Evolutionary conservation across 1,139 yeast species (phyloP).

Genomic region (Candida sp.): DNA sequence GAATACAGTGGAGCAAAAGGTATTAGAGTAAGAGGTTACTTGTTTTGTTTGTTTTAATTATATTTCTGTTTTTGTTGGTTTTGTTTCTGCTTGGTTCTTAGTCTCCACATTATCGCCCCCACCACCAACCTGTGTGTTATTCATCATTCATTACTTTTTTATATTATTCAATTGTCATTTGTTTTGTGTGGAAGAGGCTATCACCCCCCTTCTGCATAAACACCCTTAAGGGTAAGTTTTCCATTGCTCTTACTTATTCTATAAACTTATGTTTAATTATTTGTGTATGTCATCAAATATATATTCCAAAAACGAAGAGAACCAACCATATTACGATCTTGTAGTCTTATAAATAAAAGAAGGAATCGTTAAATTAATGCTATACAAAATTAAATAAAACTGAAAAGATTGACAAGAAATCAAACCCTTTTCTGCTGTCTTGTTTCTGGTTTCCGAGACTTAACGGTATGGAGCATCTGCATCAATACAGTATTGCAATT

Average conservation of each 20-base stretch:
- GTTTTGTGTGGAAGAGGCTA: neutral
- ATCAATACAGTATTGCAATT: slow-evolving; percentile 84
- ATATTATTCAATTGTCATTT: slow-evolving; percentile 1
- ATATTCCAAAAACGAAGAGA: neutral
- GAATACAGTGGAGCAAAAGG: neutral
- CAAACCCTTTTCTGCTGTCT: neutral
- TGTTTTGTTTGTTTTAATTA: slow-evolving; percentile 2
- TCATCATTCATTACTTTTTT: slow-evolving; percentile 2
- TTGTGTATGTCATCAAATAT: slow-evolving; percentile 3
- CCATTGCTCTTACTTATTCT: slow-evolving; percentile 2
- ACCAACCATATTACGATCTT: neutral
- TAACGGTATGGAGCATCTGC: slow-evolving; percentile 92
- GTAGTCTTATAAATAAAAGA: neutral
- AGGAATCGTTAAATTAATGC: slow-evolving; percentile 2
- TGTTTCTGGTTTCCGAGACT: slow-evolving; percentile 10
- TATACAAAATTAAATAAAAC: neutral
- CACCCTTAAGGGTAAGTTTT: neutral
- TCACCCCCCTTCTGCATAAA: neutral
- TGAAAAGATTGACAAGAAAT: neutral
- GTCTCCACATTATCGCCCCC: neutral
- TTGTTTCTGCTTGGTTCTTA: neutral
- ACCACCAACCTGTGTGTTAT: neutral
- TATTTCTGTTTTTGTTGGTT: neutral
- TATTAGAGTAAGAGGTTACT: neutral
- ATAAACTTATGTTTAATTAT: slow-evolving; percentile 1